A percentile compares a stretch with the other conserved stretches of the same genome.
These are phyloP conservation scores for Coprinopsis marcescibilis DNA, from an alignment of 768 basidiomycete species.

Conservation along the genomic window DNA sequence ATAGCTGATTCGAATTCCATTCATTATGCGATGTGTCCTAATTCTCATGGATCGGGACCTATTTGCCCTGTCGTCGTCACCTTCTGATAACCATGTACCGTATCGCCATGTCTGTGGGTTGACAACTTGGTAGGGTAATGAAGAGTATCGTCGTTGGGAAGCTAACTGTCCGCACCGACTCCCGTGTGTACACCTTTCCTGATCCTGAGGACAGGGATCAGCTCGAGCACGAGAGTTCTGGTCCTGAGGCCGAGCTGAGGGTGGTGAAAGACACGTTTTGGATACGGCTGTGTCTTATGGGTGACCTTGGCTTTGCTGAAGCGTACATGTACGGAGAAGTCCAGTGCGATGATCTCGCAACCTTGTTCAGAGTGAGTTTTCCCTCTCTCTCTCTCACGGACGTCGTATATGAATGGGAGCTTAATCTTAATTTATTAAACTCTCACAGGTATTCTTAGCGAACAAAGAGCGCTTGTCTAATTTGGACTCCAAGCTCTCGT, in stretches of 20 bases:
- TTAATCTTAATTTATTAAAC: not conserved
- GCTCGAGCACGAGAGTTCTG: constrained; percentile 19
- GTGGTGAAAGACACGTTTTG: constrained; percentile 52
- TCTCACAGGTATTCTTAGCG: constrained; percentile 55
- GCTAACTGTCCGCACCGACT: constrained; percentile 37
- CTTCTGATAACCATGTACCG: constrained; percentile 1
- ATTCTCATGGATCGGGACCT: too few species aligned
- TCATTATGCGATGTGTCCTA: too few species aligned
- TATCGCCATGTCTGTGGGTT: too few species aligned
- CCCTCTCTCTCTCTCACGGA: too few species aligned
- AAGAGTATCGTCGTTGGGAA: constrained; percentile 41
- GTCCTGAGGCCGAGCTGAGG: constrained; percentile 41
- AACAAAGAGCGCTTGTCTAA: constrained; percentile 47
- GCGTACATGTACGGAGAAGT: constrained; percentile 78
- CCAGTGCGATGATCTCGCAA: constrained; percentile 58
- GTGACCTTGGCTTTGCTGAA: constrained; percentile 71
- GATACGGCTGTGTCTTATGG: constrained; percentile 51
- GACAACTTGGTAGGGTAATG: too few species aligned
- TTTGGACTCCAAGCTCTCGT: constrained; percentile 44
- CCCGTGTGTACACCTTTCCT: constrained; percentile 42
- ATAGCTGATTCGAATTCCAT: too few species aligned
- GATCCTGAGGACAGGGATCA: constrained; percentile 14
- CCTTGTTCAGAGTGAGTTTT: constrained; percentile 51
- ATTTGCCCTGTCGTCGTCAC: constrained; percentile 3
- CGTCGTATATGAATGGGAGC: not conserved